Base-by-base conservation (phyloP, 1,284 basidiomycete genomes). In the Puccinia sorghi region DNA sequence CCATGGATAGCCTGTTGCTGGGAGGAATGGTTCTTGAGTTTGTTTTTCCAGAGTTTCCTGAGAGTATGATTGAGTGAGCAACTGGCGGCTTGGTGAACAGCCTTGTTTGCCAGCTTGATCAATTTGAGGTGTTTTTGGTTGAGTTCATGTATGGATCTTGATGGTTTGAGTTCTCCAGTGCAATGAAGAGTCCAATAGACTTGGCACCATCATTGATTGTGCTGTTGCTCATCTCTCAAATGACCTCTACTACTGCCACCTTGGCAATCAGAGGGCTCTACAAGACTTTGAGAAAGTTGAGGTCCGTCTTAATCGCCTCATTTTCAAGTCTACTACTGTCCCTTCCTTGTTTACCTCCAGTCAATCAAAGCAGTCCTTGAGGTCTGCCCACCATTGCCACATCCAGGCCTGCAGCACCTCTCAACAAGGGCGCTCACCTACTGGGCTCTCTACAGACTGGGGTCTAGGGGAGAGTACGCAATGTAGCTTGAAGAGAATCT, bases 131-230 rank as follows among this genome's bases (percentile, higher is more conserved):
- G 54, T 50, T 77, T 77, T 39, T 77, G 43, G 20, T 70, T 70
- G 25, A 77, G 48, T 32, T 67, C 74, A 15, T 64, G 74, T 15
- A 70, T 77, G 2, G 74, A 69, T 25, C n/a, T 77, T 77, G 52
- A 77, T 57, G 3, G 63, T 57, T 17, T 77, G 74, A 9, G 74
- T 77, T 77, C 20, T 66, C 74, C 17, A 77, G 20, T 3, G 74
- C 74, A 25, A 77, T 77, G 20, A 77, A 77, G 12, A 77, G 37
- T 3, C 74, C 74, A 46, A 77, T 77, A 13, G 74, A 77, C 48
- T 77, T 77, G 52, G 74, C 74, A 1, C 74, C 74, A n/a, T 77
- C 74, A 27, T 66, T 70, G 52, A 77, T 77, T 20, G 74, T 77
- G 22, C 74, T 77, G 66, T 77, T 77, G 39, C 64, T 37, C 74